Evolutionary conservation across 306 rosid genomes (phyloP).

Genomic region (Trichosanthes truncata): DNA sequence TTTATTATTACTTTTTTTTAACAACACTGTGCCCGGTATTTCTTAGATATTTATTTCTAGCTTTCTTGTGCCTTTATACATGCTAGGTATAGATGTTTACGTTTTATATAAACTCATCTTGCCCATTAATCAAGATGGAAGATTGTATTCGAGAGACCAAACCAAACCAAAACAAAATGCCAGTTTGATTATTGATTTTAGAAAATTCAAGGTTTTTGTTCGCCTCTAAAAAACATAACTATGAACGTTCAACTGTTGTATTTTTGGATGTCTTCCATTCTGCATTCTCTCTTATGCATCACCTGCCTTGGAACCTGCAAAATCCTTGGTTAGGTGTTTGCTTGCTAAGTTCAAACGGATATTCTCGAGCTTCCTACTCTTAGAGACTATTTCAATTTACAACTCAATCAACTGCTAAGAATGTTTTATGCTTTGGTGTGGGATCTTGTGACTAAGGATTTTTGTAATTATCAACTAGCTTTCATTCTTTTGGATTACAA

Average conservation of each 20-base stretch:
- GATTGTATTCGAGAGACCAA: neutral
- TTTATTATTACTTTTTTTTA: neutral
- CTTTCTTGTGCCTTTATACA: neutral
- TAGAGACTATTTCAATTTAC: neutral
- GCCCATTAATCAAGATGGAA: neutral
- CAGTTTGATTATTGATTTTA: neutral
- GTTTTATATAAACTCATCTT: neutral
- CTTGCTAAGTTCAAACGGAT: neutral
- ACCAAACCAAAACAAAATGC: neutral
- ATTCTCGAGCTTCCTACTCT: neutral
- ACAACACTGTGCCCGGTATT: neutral
- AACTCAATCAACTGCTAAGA: neutral
- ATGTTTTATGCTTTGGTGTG: neutral
- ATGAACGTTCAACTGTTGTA: neutral
- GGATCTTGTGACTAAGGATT: neutral
- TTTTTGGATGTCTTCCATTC: neutral
- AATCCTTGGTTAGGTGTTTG: neutral
- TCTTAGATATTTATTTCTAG: neutral
- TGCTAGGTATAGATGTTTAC: neutral
- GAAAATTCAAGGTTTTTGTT: no score
- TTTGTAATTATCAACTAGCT: no score
- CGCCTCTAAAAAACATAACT: neutral
- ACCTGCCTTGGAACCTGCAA: neutral
- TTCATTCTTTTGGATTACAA: no score
- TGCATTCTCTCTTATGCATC: neutral